Evolutionary conservation across 345 rosid species (phyloP).

Genomic region (Ceriops decandra): DNA sequence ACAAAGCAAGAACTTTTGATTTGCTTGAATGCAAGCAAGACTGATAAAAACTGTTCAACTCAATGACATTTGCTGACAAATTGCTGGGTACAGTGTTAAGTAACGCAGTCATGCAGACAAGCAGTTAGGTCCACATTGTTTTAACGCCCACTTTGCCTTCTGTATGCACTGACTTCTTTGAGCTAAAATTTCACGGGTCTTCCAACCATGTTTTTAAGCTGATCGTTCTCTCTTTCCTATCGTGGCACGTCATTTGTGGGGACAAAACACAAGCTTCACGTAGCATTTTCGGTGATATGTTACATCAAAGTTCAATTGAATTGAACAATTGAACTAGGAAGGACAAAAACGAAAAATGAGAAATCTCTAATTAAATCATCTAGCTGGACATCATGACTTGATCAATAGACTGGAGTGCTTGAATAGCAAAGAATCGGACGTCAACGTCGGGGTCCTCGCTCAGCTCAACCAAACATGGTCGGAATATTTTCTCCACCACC

Average conservation of each 20-base stretch:
- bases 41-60: too few species aligned
- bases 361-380: conserved; percentile 16
- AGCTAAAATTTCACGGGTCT: too few species aligned
- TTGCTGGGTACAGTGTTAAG: too few species aligned
- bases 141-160: too few species aligned
- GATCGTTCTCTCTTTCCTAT: too few species aligned
- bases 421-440: conserved; percentile 74
- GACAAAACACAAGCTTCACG: not conserved
- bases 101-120: too few species aligned
- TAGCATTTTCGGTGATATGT: conserved; percentile 8
- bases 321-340: conserved; percentile 8
- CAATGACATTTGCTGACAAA: too few species aligned
- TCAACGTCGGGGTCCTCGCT: conserved; percentile 94
- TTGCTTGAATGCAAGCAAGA: too few species aligned
- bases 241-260: not conserved
- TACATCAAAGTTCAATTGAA: conserved; percentile 14
- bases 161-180: too few species aligned
- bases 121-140: too few species aligned
- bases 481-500: conserved; percentile 76
- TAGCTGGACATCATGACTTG: conserved; percentile 74
- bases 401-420: conserved; percentile 74
- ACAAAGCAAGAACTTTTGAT: too few species aligned
- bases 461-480: conserved; percentile 76
- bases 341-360: not conserved
- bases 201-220: too few species aligned